These are phyloP conservation scores for Boletus mariae DNA, from an alignment of 1,284 basidiomycete genomes.

Conservation along the genomic window DNA sequence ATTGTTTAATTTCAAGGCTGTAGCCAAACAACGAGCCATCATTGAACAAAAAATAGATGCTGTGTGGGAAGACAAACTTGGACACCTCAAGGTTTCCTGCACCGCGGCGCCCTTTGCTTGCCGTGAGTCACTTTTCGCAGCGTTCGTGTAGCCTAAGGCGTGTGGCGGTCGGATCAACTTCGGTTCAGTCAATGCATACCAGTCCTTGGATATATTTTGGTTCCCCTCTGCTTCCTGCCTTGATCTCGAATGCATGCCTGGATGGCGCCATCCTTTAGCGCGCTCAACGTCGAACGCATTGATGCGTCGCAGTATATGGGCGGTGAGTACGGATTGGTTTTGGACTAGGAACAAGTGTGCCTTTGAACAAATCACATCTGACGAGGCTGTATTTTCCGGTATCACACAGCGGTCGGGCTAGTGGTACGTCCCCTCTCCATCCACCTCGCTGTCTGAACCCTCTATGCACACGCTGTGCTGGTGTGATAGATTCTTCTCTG, in stretches of 20 bases:
- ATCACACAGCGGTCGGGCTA: conserved; percentile 20
- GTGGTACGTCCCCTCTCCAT: conserved; percentile 15
- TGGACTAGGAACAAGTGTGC: too few relatives aligned
- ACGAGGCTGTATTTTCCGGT: not conserved
- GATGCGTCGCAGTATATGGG: conserved; percentile 25
- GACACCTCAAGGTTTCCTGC: not conserved
- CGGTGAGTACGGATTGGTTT: conserved; percentile 16
- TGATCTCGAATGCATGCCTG: not conserved
- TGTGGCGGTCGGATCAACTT: conserved; percentile 11
- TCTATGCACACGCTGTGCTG: not conserved
- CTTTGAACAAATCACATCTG: not conserved
- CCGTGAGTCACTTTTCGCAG: not conserved
- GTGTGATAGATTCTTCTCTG: conserved; percentile 41
- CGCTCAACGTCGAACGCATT: conserved; percentile 6
- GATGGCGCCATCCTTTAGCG: conserved; percentile 9
- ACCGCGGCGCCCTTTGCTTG: not conserved
- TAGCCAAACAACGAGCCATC: conserved; percentile 11
- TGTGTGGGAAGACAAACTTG: conserved; percentile 9
- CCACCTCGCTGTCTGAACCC: not conserved
- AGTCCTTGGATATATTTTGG: not conserved
- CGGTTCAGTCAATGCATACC: not conserved
- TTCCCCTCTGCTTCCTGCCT: not conserved
- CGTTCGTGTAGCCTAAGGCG: not conserved
- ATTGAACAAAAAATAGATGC: not conserved
- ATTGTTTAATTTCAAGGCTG: conserved; percentile 8